Evolutionary conservation across 345 rosid species (phyloP).

Genomic region (Hibiscus syriacus): DNA sequence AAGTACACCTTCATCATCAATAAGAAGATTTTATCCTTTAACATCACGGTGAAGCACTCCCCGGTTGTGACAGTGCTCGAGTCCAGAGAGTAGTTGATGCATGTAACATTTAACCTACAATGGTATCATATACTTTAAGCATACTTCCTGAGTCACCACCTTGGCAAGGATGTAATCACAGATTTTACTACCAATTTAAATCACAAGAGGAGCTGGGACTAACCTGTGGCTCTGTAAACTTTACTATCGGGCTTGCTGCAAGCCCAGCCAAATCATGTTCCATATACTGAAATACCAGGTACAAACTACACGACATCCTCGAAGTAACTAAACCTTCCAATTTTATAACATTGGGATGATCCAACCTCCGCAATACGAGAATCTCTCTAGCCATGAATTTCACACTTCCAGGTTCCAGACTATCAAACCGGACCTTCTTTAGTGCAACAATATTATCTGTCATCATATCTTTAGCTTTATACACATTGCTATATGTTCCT

Average conservation of each 20-base stretch:
- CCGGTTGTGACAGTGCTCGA: too few species aligned
- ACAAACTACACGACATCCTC: too few species aligned
- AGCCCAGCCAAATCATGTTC: too few species aligned
- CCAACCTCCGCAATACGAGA: conserved; percentile 27
- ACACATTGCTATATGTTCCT: too few species aligned
- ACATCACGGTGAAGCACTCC: conserved; percentile 91
- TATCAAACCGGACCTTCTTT: too few species aligned
- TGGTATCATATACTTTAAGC: not conserved
- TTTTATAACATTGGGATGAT: conserved; percentile 87
- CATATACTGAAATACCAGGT: too few species aligned
- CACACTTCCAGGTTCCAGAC: conserved; percentile 89
- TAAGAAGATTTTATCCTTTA: conserved; percentile 28
- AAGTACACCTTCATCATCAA: conserved; percentile 75
- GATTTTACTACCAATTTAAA: not conserved
- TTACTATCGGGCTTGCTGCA: too few species aligned
- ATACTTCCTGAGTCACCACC: not conserved
- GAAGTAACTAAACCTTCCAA: conserved; percentile 80
- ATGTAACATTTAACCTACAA: conserved; percentile 82
- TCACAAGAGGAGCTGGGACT: not conserved
- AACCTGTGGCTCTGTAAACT: too few species aligned
- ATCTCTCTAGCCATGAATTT: conserved; percentile 93
- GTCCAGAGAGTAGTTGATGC: too few species aligned
- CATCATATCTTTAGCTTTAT: too few species aligned
- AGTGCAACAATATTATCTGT: too few species aligned
- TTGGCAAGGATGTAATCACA: too few species aligned